Evolutionary conservation across 83 land plant species (phyloP), one percentile per base, ranked within the genome.

Genomic region (Larix sibirica): DNA sequence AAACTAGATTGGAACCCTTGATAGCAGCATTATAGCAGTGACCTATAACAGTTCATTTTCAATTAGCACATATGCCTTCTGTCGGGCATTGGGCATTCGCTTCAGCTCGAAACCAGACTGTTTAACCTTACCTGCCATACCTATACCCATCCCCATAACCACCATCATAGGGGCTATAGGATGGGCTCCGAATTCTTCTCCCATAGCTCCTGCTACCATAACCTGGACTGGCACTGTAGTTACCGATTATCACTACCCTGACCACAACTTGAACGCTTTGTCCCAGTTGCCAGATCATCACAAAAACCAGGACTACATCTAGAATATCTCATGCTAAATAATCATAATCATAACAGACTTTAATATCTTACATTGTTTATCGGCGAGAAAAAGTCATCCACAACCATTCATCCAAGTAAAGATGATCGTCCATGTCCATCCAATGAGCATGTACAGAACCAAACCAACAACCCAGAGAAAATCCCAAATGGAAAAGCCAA

Each of bases 171-270:
- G 76, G 71, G 56, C 73, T 66, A 23, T 66, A 80, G 0, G 76
- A 80, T 38, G 82, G 82, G 56, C 82, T 80, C 17, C 76, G n/a
- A 38, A 10, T 65, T 80, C 82, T 80, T 38, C 82, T 80, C 24
- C 80, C 26, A 21, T 77, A 26, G 80, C 80, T 77, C 28, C 80
- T 56, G 50, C 62, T 54, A 59, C 62, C 60, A 59, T 63, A 80
- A 65, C 66, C 64, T 77, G 79, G 79, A n/a, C 79, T 77, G 79
- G 7, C 79, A 77, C 62, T 58, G 36, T 77, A 77, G 62, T 24
- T 50, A 21, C n/a, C 63, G 18, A 47, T 58, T 47, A 47, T 13
- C 62, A 77, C 42, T 47, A 77, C 62, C 50, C 26, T 42, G 79
- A 24, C 79, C 44, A 40, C 13, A 54, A 42, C 79, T 77, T 50